Evolutionary conservation across 176 grass and related monocot species (phyloP).

Genomic region (Cocos nucifera): DNA sequence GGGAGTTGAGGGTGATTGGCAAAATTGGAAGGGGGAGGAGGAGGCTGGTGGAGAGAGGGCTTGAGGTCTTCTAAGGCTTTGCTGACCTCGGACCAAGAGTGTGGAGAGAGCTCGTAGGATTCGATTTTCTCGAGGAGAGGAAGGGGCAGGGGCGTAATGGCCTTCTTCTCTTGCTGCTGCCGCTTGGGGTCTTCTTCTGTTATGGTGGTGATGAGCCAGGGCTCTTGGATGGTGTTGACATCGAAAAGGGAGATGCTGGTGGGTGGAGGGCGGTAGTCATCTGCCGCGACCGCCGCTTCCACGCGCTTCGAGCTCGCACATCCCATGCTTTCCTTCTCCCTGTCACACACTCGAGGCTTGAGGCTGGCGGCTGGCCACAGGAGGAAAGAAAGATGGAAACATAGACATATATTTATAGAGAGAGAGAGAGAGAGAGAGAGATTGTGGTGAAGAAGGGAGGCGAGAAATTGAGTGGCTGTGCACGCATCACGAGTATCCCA

Average conservation of each 20-base stretch:
- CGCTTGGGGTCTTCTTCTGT: background rate
- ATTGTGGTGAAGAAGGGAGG: too few species aligned
- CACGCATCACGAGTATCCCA: too few species aligned
- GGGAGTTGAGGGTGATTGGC: conserved; percentile 3
- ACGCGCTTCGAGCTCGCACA: conserved; percentile 54
- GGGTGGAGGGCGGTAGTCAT: conserved; percentile 61
- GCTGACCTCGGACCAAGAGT: conserved; percentile 90
- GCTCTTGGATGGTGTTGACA: conserved; percentile 71
- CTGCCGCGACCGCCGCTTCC: conserved; percentile 12
- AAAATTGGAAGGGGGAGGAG: background rate
- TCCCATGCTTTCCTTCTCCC: conserved; percentile 32
- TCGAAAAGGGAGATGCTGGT: conserved; percentile 83
- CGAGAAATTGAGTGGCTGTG: too few species aligned
- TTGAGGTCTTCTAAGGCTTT: conserved; percentile 87
- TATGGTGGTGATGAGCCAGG: conserved; percentile 60
- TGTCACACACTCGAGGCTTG: too few species aligned
- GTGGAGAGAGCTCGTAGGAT: conserved; percentile 52
- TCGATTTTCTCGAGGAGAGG: conserved; percentile 84
- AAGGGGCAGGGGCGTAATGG: conserved; percentile 30
- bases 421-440: too few species aligned
- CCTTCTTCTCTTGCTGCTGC: background rate
- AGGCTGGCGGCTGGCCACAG: too few species aligned
- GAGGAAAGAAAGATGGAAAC: too few species aligned
- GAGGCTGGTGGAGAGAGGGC: conserved; percentile 27
- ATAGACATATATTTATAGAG: too few species aligned